Conservation (phyloP, 345 rosid genomes). For the Anacardium occidentale region DNA sequence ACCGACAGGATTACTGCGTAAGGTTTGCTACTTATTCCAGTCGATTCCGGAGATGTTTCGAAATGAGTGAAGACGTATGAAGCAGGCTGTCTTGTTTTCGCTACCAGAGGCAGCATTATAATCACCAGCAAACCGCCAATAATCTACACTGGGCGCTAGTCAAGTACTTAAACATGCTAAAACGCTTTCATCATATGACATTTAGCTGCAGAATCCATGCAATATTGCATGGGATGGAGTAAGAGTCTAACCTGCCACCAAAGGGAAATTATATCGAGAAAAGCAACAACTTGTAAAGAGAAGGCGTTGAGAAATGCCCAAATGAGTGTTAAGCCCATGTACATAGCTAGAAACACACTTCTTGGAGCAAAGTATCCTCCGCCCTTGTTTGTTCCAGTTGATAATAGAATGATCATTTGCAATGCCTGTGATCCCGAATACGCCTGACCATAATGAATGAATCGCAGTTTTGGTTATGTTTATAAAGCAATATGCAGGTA, state of each 20-base stretch:
- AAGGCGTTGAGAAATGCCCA: conserved; percentile 68
- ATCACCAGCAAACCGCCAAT: conserved; percentile 21
- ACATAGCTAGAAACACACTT: conserved; percentile 55
- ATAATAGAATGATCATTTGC: conserved; percentile 55
- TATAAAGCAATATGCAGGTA: too few relatives aligned
- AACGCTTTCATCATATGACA: not conserved
- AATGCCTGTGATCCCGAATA: conserved; percentile 62
- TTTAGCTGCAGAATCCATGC: not conserved
- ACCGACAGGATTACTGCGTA: conserved; percentile 54
- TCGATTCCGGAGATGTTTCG: conserved; percentile 41
- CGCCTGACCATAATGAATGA: conserved; percentile 31
- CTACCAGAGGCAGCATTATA: conserved; percentile 59
- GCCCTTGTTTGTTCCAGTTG: conserved; percentile 54
- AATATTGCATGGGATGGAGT: too few relatives aligned
- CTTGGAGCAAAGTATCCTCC: conserved; percentile 68
- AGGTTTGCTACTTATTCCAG: conserved; percentile 53
- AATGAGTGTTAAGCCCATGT: conserved; percentile 46
- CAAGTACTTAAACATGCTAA: not conserved
- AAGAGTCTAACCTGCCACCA: conserved; percentile 60
- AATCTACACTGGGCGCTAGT: not conserved
- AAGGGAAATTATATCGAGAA: conserved; percentile 57
- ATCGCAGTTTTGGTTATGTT: too few relatives aligned
- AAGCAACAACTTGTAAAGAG: conserved; percentile 55
- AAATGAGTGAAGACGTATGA: conserved; percentile 55
- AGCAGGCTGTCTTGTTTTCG: conserved; percentile 44